Percentiles rank a stretch among this genome's conserved stretches.
Conservation (phyloP, 257 asterid species). For the Nicotiana tabacum region DNA sequence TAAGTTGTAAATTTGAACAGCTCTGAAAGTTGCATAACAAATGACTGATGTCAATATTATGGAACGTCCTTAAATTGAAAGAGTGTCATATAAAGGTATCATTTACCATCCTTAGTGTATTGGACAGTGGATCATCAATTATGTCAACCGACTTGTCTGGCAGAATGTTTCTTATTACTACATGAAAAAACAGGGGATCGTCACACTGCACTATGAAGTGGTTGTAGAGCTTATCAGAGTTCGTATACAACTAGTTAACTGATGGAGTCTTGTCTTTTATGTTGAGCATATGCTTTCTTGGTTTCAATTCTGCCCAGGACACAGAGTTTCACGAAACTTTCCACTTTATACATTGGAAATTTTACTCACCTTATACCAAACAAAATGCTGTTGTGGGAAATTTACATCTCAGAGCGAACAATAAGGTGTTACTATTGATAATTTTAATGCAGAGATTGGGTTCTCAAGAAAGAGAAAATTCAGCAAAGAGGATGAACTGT, state of each 20-base stretch:
- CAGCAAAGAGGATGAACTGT: constrained; percentile 52
- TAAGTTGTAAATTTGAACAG: neutral
- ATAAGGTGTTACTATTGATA: constrained; percentile 14
- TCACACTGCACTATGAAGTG: neutral
- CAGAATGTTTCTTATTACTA: neutral
- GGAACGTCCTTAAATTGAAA: neutral
- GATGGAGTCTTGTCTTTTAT: neutral
- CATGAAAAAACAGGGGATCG: neutral
- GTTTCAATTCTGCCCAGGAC: neutral
- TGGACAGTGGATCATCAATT: neutral
- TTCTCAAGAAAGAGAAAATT: constrained; percentile 86
- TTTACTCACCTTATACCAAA: neutral
- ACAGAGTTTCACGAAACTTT: neutral
- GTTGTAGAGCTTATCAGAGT: neutral
- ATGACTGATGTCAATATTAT: neutral
- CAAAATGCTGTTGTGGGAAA: constrained; percentile 13
- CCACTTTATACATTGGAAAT: neutral
- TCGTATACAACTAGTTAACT: neutral
- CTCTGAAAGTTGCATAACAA: neutral
- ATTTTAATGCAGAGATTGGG: constrained; percentile 43
- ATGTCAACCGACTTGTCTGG: neutral
- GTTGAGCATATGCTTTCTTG: neutral
- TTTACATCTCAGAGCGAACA: constrained; percentile 20
- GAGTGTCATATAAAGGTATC: neutral
- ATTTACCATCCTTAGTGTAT: neutral